Base-by-base conservation (phyloP, 75 land plant genomes). In the Larix kaempferi region DNA sequence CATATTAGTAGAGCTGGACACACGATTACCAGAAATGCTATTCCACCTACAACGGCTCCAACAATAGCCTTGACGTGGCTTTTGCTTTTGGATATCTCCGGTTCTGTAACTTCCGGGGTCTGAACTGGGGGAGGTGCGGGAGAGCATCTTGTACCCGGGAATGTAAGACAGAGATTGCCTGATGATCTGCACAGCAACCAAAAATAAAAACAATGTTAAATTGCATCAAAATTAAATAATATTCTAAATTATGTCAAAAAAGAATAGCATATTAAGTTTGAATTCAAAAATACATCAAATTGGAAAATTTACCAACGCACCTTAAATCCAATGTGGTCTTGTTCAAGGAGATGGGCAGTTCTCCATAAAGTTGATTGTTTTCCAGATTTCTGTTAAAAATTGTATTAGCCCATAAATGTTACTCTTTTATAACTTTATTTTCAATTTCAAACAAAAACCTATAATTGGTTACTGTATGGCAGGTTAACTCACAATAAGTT, bases 331-430 rank as follows among this genome's bases (percentile, higher is more conserved):
- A 71, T 67, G 78, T 84, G 59, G 85, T 73, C 59, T 73, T 84
- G 75, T 90, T 74, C 74, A 92, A 74, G 29, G 83, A 77, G 52
- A 12, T 74, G 56, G 94, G 94, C 25, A 91, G 78, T 60, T 78
- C 65, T 2, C 92, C 94, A 65, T 85, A 83, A 29, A 91, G 85
- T 27, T 90, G 78, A 79, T 91, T 91, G 79, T 91, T 91, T 73
- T 83, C 89, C 81, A 91, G 75, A 76, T 91, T 85, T 82, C 94
- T 91, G 82, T 69, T n/a, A 37, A 39, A n/a, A 39, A 44, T 41
- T 37, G 52, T n/a, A n/a, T 41, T 69, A 69, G 19, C 41, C 25
- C n/a, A 69, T 41, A 23, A n/a, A 37, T 41, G 49, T 19, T 54
- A 69, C 23, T 41, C 73, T 39, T 17, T 74, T 62, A 35, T 72